Evolutionary conservation across 2,329 filamentous ascomycete genomes (phyloP).

Genomic region (Claviceps sp.): DNA sequence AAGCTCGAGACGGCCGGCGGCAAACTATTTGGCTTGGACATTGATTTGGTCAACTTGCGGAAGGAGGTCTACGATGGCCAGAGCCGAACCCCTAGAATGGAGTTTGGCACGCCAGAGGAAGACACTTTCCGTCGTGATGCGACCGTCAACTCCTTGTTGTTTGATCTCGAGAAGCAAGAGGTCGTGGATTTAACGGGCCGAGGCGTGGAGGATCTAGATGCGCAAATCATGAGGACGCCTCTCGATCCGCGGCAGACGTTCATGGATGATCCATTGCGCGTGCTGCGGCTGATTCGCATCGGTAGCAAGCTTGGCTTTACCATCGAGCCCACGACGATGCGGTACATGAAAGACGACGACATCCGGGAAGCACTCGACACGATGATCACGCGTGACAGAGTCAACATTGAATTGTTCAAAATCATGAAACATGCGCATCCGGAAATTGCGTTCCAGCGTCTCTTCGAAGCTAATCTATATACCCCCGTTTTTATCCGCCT

Average conservation of each 20-base stretch:
- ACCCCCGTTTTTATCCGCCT: conserved; percentile 8
- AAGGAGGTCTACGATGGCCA: conserved; percentile 9
- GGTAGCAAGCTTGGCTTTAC: conserved; percentile 6
- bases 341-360: conserved; percentile 3
- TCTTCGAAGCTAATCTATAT: conserved; percentile 5
- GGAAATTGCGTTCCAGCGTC: conserved; percentile 4
- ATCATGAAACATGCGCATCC: conserved; percentile 6
- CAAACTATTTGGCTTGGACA: conserved; percentile 8
- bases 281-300: conserved; percentile 7
- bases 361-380: conserved; percentile 6
- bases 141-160: conserved; percentile 9
- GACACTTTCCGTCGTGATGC: conserved; percentile 9
- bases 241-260: conserved; percentile 8
- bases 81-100: conserved; percentile 8
- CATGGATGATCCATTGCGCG: conserved; percentile 10
- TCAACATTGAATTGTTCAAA: conserved; percentile 8
- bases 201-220: conserved; percentile 6
- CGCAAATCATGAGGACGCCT: conserved; percentile 8
- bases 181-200: conserved; percentile 8
- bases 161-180: conserved; percentile 7
- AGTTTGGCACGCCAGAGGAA: conserved; percentile 9
- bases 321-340: conserved; percentile 1
- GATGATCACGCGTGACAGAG: conserved; percentile 9
- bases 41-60: conserved; percentile 10
- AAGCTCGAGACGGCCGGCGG: conserved; percentile 9